Evolutionary conservation across 2,329 filamentous ascomycete species (phyloP).

Genomic region (Aspergillus thermomutatus): DNA sequence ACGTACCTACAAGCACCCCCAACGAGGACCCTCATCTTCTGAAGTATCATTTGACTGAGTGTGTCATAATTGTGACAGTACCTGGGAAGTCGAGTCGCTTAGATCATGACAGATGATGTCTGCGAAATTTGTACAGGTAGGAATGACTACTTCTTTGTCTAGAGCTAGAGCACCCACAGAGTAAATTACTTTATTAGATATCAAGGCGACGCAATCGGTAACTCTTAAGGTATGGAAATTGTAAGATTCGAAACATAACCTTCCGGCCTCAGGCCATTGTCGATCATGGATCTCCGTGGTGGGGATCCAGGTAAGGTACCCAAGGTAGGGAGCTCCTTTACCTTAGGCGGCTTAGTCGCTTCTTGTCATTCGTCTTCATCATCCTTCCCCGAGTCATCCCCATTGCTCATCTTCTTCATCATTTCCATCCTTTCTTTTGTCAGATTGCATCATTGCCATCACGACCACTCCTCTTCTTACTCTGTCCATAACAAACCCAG

Average conservation of each 20-base stretch:
- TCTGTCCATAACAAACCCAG: neutral
- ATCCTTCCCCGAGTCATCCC: neutral
- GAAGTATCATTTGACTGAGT: no score
- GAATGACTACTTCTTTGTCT: neutral
- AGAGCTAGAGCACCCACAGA: neutral
- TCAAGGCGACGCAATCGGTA: neutral
- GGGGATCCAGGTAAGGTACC: neutral
- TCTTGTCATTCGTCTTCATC: neutral
- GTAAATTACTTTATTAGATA: neutral
- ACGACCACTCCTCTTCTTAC: neutral
- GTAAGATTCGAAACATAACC: neutral
- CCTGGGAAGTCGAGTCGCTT: no score
- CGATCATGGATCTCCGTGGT: neutral
- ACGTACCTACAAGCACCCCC: neutral
- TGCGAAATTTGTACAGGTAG: no score
- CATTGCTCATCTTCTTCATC: conserved; percentile 2
- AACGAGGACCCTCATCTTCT: no score
- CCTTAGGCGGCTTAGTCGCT: neutral
- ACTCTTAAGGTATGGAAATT: no score
- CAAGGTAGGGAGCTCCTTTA: neutral
- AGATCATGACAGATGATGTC: no score
- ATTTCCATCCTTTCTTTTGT: neutral
- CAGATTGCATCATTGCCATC: neutral
- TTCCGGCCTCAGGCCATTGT: conserved; percentile 9
- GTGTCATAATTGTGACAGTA: no score